Conservation (phyloP, 176 grass and related monocot genomes). For the Triticum dicoccoides region DNA sequence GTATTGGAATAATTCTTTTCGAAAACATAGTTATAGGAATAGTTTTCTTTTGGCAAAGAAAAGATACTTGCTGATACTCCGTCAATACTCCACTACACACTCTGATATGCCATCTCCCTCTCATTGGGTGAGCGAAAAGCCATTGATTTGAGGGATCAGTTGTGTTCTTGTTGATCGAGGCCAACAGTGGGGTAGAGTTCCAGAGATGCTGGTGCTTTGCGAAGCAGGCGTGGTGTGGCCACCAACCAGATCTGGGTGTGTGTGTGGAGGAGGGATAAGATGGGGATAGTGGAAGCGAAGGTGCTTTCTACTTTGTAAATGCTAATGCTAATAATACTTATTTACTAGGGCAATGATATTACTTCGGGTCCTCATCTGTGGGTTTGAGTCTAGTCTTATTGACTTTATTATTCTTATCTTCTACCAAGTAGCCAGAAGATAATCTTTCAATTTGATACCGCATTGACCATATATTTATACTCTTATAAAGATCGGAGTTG, state of each 20-base stretch:
- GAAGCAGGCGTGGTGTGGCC: not conserved
- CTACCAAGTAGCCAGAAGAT: not conserved
- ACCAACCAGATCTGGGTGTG: not conserved
- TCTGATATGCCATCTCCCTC: not conserved
- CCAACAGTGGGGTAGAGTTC: not conserved
- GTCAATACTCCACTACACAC: not conserved
- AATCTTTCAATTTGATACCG: not conserved
- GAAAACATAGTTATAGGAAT: not conserved
- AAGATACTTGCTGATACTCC: not conserved
- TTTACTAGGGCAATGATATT: not conserved
- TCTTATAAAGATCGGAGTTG: not conserved
- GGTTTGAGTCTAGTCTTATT: not conserved
- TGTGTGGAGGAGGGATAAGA: not conserved
- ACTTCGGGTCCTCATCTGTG: not conserved
- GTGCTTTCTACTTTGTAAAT: constrained; percentile 10
- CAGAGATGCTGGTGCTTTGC: not conserved
- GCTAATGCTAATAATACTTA: constrained; percentile 1
- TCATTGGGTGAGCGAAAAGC: not conserved
- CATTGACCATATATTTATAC: not conserved
- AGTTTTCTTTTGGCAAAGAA: not conserved
- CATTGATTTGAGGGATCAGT: not conserved
- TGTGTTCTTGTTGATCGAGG: not conserved
- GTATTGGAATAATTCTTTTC: not conserved
- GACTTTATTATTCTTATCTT: constrained; percentile 20
- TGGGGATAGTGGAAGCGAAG: not conserved